A percentile compares a stretch with the other conserved stretches of the same genome.
Evolutionary conservation across 2,329 filamentous ascomycete species (phyloP).

Genomic region (Fusarium drepaniforme): DNA sequence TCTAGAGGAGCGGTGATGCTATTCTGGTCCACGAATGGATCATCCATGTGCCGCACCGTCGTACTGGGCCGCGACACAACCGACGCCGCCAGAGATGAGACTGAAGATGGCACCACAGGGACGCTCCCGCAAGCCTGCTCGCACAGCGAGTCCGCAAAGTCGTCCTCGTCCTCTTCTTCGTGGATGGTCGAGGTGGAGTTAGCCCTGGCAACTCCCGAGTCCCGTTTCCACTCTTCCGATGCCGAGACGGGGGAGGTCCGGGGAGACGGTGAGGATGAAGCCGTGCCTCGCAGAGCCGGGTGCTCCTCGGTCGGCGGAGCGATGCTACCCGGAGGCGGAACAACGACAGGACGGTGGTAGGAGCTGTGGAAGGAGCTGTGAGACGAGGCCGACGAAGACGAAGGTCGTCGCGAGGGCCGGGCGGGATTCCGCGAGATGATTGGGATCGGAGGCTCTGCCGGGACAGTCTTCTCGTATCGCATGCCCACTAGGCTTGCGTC

Average conservation of each 20-base stretch:
- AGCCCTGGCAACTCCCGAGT: conserved; percentile 65
- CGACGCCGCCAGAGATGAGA: conserved; percentile 32
- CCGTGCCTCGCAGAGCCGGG: conserved; percentile 59
- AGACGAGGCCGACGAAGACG: conserved; percentile 39
- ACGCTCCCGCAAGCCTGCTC: conserved; percentile 7
- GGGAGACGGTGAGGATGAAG: conserved; percentile 35
- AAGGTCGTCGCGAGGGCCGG: conserved; percentile 46
- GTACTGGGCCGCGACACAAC: conserved; percentile 28
- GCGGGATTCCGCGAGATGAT: conserved; percentile 59
- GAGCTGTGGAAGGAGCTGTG: conserved; percentile 29
- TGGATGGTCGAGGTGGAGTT: conserved; percentile 54
- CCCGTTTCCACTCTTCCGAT: conserved; percentile 62
- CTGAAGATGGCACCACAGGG: conserved; percentile 23
- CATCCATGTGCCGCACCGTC: conserved; percentile 28
- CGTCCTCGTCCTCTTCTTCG: conserved; percentile 57
- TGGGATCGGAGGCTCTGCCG: conserved; percentile 69
- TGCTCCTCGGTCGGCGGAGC: conserved; percentile 65
- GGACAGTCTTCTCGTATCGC: conserved; percentile 71
- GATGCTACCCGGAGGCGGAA: conserved; percentile 47
- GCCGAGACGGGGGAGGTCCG: conserved; percentile 42
- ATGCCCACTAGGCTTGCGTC: conserved; percentile 65
- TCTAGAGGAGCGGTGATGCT: conserved; percentile 39
- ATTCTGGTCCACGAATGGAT: conserved; percentile 42
- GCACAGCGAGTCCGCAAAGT: conserved; percentile 42
- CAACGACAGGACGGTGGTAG: conserved; percentile 46